Evolutionary conservation across 2,329 filamentous ascomycete species (phyloP).

Genomic region (Hypoxylon sp.): DNA sequence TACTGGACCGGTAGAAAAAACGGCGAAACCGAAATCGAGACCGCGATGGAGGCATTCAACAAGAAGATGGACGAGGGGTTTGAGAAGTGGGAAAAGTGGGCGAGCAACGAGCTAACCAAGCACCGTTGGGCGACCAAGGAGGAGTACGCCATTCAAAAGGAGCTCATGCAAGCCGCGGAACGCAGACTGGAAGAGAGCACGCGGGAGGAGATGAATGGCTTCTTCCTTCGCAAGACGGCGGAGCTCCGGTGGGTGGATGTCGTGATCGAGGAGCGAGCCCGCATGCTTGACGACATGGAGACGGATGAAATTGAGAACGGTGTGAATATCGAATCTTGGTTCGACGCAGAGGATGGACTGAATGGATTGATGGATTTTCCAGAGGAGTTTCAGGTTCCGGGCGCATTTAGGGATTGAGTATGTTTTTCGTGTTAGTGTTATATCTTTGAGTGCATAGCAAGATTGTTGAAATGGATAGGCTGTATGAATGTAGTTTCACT

Average conservation of each 20-base stretch:
- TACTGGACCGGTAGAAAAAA: conserved; percentile 51
- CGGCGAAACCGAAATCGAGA: conserved; percentile 44
- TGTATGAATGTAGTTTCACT: no score
- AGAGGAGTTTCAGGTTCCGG: conserved; percentile 7
- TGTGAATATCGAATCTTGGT: conserved; percentile 41
- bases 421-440: not conserved
- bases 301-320: conserved; percentile 53
- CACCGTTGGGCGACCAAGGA: conserved; percentile 51
- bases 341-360: conserved; percentile 29
- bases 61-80: conserved; percentile 54
- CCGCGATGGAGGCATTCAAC: conserved; percentile 49
- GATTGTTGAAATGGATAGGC: not conserved
- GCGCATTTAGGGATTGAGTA: not conserved
- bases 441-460: not conserved
- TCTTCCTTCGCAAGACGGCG: conserved; percentile 49
- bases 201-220: conserved; percentile 45
- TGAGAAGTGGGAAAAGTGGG: conserved; percentile 53
- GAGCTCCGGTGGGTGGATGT: conserved; percentile 59
- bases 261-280: conserved; percentile 55
- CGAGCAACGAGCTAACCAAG: conserved; percentile 51
- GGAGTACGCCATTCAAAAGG: conserved; percentile 51
- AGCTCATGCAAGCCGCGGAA: conserved; percentile 54
- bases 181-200: conserved; percentile 42
- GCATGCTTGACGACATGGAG: conserved; percentile 54
- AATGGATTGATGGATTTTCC: conserved; percentile 17